phyloP scores from a whole-genome alignment of 345 rosid species.

The Crucihimalaya himalaica region DNA sequence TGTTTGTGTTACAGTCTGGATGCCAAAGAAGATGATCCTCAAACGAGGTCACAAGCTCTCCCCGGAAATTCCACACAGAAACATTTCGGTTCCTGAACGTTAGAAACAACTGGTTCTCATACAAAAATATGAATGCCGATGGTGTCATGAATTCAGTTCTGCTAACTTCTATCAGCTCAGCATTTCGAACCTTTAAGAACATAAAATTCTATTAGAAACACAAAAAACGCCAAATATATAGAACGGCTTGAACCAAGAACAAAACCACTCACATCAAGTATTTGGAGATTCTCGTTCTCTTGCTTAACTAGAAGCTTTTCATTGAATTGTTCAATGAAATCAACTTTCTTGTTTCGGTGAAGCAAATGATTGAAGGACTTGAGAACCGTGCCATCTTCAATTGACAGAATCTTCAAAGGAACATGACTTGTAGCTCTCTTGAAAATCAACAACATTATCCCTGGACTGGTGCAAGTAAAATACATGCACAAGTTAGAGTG shows the following conservation, averaged over 20 bases:
- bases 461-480: conserved; percentile 60
- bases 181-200: conserved; percentile 69
- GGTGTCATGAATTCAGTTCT: conserved; percentile 84
- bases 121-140: conserved; percentile 84
- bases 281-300: conserved; percentile 92
- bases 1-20: conserved; percentile 77
- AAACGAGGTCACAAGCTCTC: conserved; percentile 93
- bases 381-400: conserved; percentile 93
- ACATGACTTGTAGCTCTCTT: conserved; percentile 71
- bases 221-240: neutral
- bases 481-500: conserved; percentile 6
- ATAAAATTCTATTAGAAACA: conserved; percentile 20
- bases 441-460: conserved; percentile 89
- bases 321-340: conserved; percentile 86
- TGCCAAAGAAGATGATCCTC: conserved; percentile 86
- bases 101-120: conserved; percentile 89
- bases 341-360: conserved; percentile 90
- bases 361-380: conserved; percentile 81
- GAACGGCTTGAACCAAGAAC: neutral
- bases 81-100: conserved; percentile 77
- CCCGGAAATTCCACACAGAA: conserved; percentile 83
- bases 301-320: conserved; percentile 97
- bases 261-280: conserved; percentile 71
- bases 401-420: conserved; percentile 78
- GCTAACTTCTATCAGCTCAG: conserved; percentile 75